These are phyloP conservation scores for Graphiopsis chlorocephala DNA, from an alignment of 2,329 filamentous ascomycete genomes.

Conservation along the genomic window DNA sequence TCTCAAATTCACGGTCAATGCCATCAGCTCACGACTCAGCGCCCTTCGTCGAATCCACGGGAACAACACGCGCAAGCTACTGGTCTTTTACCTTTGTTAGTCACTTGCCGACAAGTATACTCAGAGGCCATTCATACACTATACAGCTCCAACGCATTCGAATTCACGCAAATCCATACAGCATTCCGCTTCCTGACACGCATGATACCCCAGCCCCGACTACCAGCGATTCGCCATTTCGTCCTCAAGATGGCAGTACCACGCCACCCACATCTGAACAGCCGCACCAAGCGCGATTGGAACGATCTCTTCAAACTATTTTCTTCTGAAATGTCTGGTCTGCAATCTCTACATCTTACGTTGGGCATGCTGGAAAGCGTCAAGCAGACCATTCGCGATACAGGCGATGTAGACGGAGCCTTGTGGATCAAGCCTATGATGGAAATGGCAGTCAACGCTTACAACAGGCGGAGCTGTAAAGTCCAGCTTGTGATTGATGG, in stretches of 20 bases:
- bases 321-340: conserved; percentile 28
- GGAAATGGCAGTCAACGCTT: conserved; percentile 28
- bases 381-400: conserved; percentile 29
- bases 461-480: conserved; percentile 27
- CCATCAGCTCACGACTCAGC: conserved; percentile 21
- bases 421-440: conserved; percentile 33
- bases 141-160: conserved; percentile 34
- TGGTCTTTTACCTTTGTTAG: conserved; percentile 29
- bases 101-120: conserved; percentile 33
- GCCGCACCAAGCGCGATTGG: conserved; percentile 32
- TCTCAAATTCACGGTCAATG: conserved; percentile 25
- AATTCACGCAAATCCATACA: conserved; percentile 33
- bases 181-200: conserved; percentile 32
- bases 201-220: conserved; percentile 30
- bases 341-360: conserved; percentile 29
- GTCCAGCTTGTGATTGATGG: conserved; percentile 30
- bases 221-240: conserved; percentile 29
- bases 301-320: conserved; percentile 32
- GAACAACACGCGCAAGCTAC: conserved; percentile 23
- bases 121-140: conserved; percentile 31
- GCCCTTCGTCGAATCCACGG: conserved; percentile 22
- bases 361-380: conserved; percentile 30
- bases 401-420: conserved; percentile 25
- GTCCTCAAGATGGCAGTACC: conserved; percentile 32
- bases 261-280: conserved; percentile 32